Evolutionary conservation across 108 stramenopile species (phyloP), one percentile per base, ranked within the genome.

Genomic region (Stephanodiscus minutulus): DNA sequence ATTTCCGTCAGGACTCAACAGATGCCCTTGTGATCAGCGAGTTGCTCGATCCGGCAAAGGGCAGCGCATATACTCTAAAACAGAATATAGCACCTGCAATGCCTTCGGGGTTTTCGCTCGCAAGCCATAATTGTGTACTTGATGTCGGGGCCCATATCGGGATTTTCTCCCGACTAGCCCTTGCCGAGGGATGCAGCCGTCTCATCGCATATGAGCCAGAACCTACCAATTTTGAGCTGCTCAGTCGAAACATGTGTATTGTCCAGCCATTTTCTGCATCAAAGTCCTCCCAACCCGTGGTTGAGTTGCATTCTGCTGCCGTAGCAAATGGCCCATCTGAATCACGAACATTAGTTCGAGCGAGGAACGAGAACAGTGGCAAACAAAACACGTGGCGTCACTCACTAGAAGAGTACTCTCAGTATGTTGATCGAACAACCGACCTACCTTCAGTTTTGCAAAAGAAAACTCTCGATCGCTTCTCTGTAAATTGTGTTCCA

Each of bases 61-160:
- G 78, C 5, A 82, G 77, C 61, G 73, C 77, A 12, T 85, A 82
- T 52, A 58, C 22, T 25, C 15, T 27, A 57, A 71, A 47, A 49
- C 29, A 25, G 44, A 18, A 21, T 28, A 46, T 15, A 70, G 67
- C n/a, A 43, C 25, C 27, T 43, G 37, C 64, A 63, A 54, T 49
- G 58, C 50, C 58, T 27, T 53, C 22, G 33, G 77, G 70, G 43
- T 83, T 86, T 64, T 77, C 72, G 11, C 59, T 84, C 22, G 31
- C 64, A 36, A 61, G 50, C 41, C 86, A 82, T 61, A 56, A 68
- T 11, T 53, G 49, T 55, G 70, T 77, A 12, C 74, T 80, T 22
- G 82, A 83, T 50, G 48, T 82, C 35, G 86, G 81, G 25, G 79
- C 85, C 8, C 85, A 86, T 48, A 86, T 86, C 28, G 86, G 83